A percentile compares a stretch with the other conserved stretches of the same genome.
Conservation (phyloP, 2,329 filamentous ascomycete species). For the Byssoonygena ceratinophila region DNA sequence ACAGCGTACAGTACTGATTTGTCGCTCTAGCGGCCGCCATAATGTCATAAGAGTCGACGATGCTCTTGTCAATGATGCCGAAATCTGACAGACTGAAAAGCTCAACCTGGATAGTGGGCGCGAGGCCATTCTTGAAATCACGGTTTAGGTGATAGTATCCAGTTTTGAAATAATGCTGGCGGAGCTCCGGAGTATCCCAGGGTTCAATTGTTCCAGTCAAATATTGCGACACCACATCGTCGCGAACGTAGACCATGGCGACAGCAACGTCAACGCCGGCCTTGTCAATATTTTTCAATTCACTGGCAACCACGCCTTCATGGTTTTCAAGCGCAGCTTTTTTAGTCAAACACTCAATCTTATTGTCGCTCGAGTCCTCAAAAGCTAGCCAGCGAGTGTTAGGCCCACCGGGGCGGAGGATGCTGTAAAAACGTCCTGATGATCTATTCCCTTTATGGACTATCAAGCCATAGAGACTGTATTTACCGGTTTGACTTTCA, state of each 20-base stretch:
- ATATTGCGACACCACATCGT: slow-evolving; percentile 36
- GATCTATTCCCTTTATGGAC: slow-evolving; percentile 50
- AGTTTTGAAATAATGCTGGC: slow-evolving; percentile 33
- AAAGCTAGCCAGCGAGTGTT: slow-evolving; percentile 51
- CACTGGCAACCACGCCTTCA: slow-evolving; percentile 37
- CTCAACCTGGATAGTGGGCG: slow-evolving; percentile 28
- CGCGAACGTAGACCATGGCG: slow-evolving; percentile 47
- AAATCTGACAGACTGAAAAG: slow-evolving; percentile 31
- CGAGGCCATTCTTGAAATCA: slow-evolving; percentile 9
- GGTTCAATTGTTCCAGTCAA: slow-evolving; percentile 36
- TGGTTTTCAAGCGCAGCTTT: slow-evolving; percentile 45
- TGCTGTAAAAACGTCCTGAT: slow-evolving; percentile 50
- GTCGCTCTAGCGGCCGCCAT: slow-evolving; percentile 31
- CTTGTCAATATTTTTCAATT: slow-evolving; percentile 29
- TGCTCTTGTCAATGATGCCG: slow-evolving; percentile 25
- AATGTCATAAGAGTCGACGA: slow-evolving; percentile 38
- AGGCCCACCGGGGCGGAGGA: slow-evolving; percentile 48
- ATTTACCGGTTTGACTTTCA: slow-evolving; percentile 33
- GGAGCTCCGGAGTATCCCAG: slow-evolving; percentile 38
- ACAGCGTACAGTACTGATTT: slow-evolving; percentile 17
- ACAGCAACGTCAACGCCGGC: slow-evolving; percentile 44
- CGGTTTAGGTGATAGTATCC: slow-evolving; percentile 15
- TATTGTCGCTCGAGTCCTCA: slow-evolving; percentile 45
- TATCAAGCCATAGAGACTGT: slow-evolving; percentile 50
- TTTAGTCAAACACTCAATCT: slow-evolving; percentile 47